Percentiles rank a stretch among this genome's conserved stretches.
These are phyloP conservation scores for Pyrenopolyporus hunteri DNA, from an alignment of 495 filamentous ascomycete genomes.

Conservation along the genomic window DNA sequence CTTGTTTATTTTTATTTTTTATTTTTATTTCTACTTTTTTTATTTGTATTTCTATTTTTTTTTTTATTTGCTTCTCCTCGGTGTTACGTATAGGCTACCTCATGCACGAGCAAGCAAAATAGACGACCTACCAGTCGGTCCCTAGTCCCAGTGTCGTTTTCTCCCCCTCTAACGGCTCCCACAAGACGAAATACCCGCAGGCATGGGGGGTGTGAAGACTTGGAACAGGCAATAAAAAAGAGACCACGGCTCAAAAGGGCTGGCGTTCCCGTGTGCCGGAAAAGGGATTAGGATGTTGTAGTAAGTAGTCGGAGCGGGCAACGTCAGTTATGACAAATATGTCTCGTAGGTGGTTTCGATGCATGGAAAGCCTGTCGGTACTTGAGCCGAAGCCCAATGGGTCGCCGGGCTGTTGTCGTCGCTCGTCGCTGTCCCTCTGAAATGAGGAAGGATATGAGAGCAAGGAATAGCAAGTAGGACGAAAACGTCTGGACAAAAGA, in stretches of 20 bases:
- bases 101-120: constrained; percentile 26
- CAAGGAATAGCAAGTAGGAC: constrained; percentile 7
- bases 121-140: constrained; percentile 14
- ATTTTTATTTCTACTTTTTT: constrained; percentile 10
- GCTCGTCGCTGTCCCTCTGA: constrained; percentile 13
- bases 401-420: constrained; percentile 17
- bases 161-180: constrained; percentile 15
- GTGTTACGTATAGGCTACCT: constrained; percentile 22
- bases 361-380: constrained; percentile 35
- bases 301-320: constrained; percentile 25
- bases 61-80: constrained; percentile 20
- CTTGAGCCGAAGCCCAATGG: constrained; percentile 27
- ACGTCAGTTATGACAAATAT: constrained; percentile 38
- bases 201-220: constrained; percentile 18
- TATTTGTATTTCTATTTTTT: constrained; percentile 15
- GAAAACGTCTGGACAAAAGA: constrained; percentile 29
- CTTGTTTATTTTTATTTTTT: constrained; percentile 8
- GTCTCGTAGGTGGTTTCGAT: constrained; percentile 15
- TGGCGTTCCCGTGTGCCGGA: constrained; percentile 34
- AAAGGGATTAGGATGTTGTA: constrained; percentile 16
- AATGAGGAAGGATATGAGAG: constrained; percentile 32
- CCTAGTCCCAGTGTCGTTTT: constrained; percentile 14
- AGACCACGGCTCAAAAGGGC: constrained; percentile 32
- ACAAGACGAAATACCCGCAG: constrained; percentile 33
- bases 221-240: constrained; percentile 38